phyloP scores from a whole-genome alignment of 2,329 filamentous ascomycete genomes.

The Hymenoscyphus occultus region DNA sequence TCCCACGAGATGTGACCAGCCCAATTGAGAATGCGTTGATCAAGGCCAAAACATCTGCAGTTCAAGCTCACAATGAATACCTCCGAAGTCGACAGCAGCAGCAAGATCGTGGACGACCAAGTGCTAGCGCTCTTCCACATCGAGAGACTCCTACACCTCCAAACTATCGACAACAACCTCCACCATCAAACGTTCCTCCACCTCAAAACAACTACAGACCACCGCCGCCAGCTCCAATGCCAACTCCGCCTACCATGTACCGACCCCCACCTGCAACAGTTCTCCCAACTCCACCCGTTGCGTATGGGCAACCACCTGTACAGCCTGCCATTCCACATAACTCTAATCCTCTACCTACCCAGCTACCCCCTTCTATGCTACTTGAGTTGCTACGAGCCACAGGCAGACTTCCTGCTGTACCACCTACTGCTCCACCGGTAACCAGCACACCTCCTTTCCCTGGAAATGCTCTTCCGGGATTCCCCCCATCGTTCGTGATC shows the following conservation, averaged over 20 bases:
- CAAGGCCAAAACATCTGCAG: slow-evolving; percentile 64
- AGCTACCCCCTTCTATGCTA: slow-evolving; percentile 45
- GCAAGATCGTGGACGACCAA: slow-evolving; percentile 49
- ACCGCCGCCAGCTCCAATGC: slow-evolving; percentile 33
- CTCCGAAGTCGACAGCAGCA: slow-evolving; percentile 55
- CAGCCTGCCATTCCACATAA: slow-evolving; percentile 4
- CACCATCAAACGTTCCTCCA: slow-evolving; percentile 39
- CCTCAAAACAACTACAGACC: slow-evolving; percentile 27
- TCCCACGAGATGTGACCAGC: slow-evolving; percentile 78
- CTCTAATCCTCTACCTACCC: slow-evolving; percentile 30
- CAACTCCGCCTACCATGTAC: slow-evolving; percentile 9
- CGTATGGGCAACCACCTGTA: slow-evolving; percentile 3
- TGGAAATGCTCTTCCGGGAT: slow-evolving; percentile 42
- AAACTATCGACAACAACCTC: slow-evolving; percentile 39
- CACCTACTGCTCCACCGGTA: slow-evolving; percentile 41
- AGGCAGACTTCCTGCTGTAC: slow-evolving; percentile 56
- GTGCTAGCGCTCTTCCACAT: slow-evolving; percentile 58
- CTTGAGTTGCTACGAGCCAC: slow-evolving; percentile 66
- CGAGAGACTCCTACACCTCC: slow-evolving; percentile 75
- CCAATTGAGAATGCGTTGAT: slow-evolving; percentile 93
- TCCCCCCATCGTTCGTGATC: slow-evolving; percentile 34
- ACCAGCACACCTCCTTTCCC: slow-evolving; percentile 39
- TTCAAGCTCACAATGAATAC: slow-evolving; percentile 57
- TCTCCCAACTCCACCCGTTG: slow-evolving; percentile 23
- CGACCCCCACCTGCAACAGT: slow-evolving; percentile 35